Evolutionary conservation across 352 stramenopile genomes (phyloP).

Genomic region (Phytophthora meadii): DNA sequence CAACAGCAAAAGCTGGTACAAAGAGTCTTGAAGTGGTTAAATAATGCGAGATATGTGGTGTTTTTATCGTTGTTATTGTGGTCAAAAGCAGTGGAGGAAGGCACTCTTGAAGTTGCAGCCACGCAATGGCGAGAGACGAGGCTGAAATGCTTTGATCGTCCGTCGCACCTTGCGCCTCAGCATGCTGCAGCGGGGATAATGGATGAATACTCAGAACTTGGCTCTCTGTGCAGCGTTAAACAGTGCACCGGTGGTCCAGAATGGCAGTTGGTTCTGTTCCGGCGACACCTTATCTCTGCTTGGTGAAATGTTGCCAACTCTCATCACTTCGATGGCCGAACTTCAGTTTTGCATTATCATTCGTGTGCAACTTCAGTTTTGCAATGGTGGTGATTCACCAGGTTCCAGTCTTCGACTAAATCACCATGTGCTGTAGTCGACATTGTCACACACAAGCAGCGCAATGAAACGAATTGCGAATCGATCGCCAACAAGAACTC

Average conservation of each 20-base stretch:
- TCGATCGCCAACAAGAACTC: background rate
- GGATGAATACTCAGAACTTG: constrained; percentile 25
- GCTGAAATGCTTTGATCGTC: background rate
- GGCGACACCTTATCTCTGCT: constrained; percentile 7
- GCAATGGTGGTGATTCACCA: no score
- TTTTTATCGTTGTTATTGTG: no score
- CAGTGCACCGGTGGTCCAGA: constrained; percentile 2
- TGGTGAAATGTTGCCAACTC: constrained; percentile 4
- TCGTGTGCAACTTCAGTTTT: constrained; percentile 22
- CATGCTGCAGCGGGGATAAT: constrained; percentile 8
- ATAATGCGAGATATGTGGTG: background rate
- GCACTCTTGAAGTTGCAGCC: constrained; percentile 16
- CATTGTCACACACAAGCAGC: constrained; percentile 2
- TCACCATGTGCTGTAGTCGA: no score
- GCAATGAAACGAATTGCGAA: constrained; percentile 1
- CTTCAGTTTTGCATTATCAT: constrained; percentile 13
- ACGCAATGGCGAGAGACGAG: constrained; percentile 7
- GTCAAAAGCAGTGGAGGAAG: background rate
- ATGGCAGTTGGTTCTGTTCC: constrained; percentile 2
- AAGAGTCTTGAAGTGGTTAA: no score
- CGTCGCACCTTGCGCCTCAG: constrained; percentile 17
- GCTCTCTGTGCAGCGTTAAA: constrained; percentile 10
- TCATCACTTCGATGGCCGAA: constrained; percentile 14
- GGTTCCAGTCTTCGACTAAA: no score
- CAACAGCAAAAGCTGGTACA: no score